phyloP scores from a whole-genome alignment of 2,329 filamentous ascomycete species.

The Alternaria postmessia region DNA sequence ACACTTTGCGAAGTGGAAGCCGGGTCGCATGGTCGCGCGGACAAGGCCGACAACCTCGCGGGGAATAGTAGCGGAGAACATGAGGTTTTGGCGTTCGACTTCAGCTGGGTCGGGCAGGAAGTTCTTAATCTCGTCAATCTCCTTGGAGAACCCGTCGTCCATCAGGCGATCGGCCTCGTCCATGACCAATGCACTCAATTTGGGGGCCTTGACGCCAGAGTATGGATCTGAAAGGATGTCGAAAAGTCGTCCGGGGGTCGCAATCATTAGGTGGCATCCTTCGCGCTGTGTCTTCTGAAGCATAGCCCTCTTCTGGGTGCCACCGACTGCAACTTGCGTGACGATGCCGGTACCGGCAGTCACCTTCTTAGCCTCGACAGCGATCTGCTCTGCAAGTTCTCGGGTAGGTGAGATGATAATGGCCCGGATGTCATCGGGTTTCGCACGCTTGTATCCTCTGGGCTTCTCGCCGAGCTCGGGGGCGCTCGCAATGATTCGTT shows the following conservation, averaged over 20 bases:
- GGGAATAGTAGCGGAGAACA: constrained; percentile 95
- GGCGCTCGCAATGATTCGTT: constrained; percentile 75
- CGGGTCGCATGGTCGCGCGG: constrained; percentile 75
- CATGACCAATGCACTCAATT: constrained; percentile 66
- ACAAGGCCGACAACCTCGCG: constrained; percentile 82
- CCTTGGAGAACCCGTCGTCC: constrained; percentile 63
- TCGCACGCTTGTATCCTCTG: constrained; percentile 52
- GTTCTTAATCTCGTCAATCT: constrained; percentile 58
- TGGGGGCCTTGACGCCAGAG: constrained; percentile 70
- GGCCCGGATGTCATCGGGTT: constrained; percentile 63
- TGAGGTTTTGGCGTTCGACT: constrained; percentile 83
- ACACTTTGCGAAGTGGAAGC: constrained; percentile 92
- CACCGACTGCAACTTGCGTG: constrained; percentile 85
- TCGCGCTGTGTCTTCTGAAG: constrained; percentile 72
- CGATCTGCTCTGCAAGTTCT: constrained; percentile 71
- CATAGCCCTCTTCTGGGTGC: constrained; percentile 77
- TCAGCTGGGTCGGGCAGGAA: constrained; percentile 68
- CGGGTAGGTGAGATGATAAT: constrained; percentile 70
- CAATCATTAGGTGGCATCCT: constrained; percentile 89
- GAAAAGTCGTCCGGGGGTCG: constrained; percentile 85
- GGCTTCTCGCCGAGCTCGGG: constrained; percentile 64
- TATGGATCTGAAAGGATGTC: constrained; percentile 77
- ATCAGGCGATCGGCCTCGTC: constrained; percentile 74
- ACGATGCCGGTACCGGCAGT: constrained; percentile 70
- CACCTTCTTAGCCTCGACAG: constrained; percentile 75